phyloP scores from a whole-genome alignment of 2,329 filamentous ascomycete species.

The Pseudogymnoascus sp. region DNA sequence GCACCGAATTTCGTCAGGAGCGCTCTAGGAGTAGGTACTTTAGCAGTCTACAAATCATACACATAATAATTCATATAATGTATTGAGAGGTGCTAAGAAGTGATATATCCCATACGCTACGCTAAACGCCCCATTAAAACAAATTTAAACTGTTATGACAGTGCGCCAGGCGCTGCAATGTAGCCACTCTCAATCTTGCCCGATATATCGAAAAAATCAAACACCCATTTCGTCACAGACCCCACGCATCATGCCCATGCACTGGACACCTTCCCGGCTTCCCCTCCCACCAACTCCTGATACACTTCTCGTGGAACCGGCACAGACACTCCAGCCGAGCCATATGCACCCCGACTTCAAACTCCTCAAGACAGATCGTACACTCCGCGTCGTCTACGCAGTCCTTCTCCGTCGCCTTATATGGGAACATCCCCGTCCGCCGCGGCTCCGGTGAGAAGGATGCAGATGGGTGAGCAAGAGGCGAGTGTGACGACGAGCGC shows the following conservation, averaged over 20 bases:
- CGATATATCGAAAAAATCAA: neutral
- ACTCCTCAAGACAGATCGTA: conserved; percentile 61
- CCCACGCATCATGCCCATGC: conserved; percentile 44
- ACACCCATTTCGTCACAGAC: neutral
- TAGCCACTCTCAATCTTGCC: neutral
- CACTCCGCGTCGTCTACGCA: conserved; percentile 61
- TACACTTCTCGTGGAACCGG: conserved; percentile 55
- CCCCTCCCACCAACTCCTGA: conserved; percentile 54
- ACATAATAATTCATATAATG: neutral
- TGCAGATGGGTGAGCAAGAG: neutral
- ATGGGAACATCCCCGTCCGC: conserved; percentile 55
- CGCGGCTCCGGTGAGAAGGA: conserved; percentile 26
- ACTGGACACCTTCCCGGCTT: conserved; percentile 58
- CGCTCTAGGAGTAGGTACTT: neutral
- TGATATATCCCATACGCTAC: neutral
- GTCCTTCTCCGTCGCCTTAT: conserved; percentile 59
- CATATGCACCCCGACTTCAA: conserved; percentile 54
- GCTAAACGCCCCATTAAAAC: neutral
- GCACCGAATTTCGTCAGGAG: neutral
- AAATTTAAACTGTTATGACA: neutral
- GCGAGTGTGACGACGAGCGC: conserved; percentile 8
- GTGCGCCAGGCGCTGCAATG: neutral
- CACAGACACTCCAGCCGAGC: conserved; percentile 61
- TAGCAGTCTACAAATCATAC: neutral
- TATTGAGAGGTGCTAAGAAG: neutral